Percentiles rank a stretch among this genome's conserved stretches.
phyloP scores from a whole-genome alignment of 2,329 filamentous ascomycete species.

The Hypoxylon sp. region DNA sequence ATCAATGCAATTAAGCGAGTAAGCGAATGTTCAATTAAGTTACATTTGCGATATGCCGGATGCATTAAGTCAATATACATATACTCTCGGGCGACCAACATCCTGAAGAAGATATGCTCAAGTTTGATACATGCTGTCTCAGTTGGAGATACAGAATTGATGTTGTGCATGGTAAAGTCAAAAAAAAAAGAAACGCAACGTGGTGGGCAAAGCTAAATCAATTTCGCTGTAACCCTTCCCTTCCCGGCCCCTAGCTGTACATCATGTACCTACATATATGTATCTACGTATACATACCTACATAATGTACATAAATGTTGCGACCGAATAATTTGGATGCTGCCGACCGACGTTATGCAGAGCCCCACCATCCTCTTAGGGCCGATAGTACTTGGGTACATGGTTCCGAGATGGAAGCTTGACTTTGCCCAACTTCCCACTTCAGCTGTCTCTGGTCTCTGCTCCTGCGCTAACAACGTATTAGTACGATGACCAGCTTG shows the following conservation, averaged over 20 bases:
- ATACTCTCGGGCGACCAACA: constrained; percentile 12
- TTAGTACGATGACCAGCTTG: constrained; percentile 3
- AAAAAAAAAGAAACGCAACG: constrained; percentile 34
- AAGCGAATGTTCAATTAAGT: constrained; percentile 27
- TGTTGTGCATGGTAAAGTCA: constrained; percentile 2
- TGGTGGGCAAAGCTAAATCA: constrained; percentile 23
- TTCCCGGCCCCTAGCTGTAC: background rate
- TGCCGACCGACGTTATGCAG: constrained; percentile 17
- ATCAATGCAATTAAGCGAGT: constrained; percentile 18
- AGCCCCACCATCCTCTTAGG: background rate
- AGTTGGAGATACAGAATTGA: constrained; percentile 25
- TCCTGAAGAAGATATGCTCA: constrained; percentile 14
- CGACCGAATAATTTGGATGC: constrained; percentile 2
- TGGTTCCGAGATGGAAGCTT: constrained; percentile 18
- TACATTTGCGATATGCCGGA: constrained; percentile 27
- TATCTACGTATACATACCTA: no score
- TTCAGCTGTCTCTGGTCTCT: constrained; percentile 7
- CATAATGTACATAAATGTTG: no score
- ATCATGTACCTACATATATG: no score
- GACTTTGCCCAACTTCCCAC: constrained; percentile 18
- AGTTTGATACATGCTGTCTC: constrained; percentile 6
- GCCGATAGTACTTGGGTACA: constrained; percentile 11
- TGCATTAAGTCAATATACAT: constrained; percentile 32
- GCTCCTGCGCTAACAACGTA: constrained; percentile 25
- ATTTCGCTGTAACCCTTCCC: constrained; percentile 18